phyloP scores from a whole-genome alignment of 1,139 yeast species.

The Kluyveromyces marxianus region DNA sequence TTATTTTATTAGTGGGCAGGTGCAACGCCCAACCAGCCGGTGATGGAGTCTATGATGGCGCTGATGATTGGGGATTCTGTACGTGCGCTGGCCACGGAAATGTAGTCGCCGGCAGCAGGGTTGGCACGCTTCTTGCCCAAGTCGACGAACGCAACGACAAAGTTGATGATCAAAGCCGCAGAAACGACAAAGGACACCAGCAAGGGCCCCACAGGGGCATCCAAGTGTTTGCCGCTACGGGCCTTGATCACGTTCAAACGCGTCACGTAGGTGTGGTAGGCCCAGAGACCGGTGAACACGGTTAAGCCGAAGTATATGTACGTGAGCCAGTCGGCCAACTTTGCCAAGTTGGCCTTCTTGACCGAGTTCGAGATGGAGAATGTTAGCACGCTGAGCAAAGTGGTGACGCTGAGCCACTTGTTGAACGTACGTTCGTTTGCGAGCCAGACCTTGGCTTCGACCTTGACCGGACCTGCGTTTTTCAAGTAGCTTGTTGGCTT shows the following conservation, averaged over 20 bases:
- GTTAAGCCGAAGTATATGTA: constrained; percentile 76
- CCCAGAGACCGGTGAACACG: constrained; percentile 81
- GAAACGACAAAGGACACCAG: constrained; percentile 66
- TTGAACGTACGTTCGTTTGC: constrained; percentile 97
- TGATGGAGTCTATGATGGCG: too few relatives aligned
- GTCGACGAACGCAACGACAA: constrained; percentile 55
- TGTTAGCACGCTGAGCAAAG: constrained; percentile 77
- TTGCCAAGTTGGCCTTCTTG: constrained; percentile 48
- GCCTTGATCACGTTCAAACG: constrained; percentile 69
- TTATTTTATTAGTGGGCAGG: too few relatives aligned
- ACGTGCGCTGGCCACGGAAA: neutral
- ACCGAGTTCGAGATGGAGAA: constrained; percentile 81
- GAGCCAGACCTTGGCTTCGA: constrained; percentile 96
- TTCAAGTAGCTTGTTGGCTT: constrained; percentile 75
- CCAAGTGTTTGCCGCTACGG: constrained; percentile 82
- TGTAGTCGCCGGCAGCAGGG: neutral
- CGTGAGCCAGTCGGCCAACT: constrained; percentile 57
- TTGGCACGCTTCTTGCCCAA: constrained; percentile 6
- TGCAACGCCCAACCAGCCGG: too few relatives aligned
- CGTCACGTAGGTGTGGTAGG: constrained; percentile 64
- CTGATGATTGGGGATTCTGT: too few relatives aligned
- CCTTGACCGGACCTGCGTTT: constrained; percentile 85
- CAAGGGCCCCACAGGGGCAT: constrained; percentile 83
- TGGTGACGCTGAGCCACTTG: constrained; percentile 92
- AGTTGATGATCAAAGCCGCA: constrained; percentile 62